Evolutionary conservation across 805 yeast species (phyloP).

Genomic region (Danielia reshetovae): DNA sequence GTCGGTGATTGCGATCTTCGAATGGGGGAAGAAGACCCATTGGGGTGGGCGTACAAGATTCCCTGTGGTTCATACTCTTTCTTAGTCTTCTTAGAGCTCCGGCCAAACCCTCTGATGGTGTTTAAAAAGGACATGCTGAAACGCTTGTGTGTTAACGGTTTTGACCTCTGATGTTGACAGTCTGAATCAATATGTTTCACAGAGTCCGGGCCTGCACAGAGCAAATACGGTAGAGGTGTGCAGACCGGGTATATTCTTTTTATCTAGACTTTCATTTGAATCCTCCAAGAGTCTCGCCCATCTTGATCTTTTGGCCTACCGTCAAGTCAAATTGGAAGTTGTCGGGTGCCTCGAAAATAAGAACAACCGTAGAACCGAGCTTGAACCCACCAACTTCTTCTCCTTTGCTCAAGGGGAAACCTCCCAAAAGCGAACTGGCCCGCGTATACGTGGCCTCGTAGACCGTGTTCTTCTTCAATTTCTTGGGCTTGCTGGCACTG

Average conservation of each 20-base stretch:
- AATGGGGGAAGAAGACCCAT: conserved; percentile 30
- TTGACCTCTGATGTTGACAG: too few species aligned
- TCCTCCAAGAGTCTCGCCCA: conserved; percentile 78
- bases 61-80: conserved; percentile 24
- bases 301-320: conserved; percentile 72
- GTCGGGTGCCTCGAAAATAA: conserved; percentile 93
- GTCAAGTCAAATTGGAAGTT: conserved; percentile 65
- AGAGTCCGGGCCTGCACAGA: too few species aligned
- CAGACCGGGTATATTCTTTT: too few species aligned
- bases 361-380: conserved; percentile 93
- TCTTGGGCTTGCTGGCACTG: conserved; percentile 19
- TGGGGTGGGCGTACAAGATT: conserved; percentile 30
- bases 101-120: conserved; percentile 45
- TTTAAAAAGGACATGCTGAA: conserved; percentile 42
- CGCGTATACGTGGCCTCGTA: conserved; percentile 90
- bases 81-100: conserved; percentile 43
- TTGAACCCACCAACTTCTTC: conserved; percentile 97
- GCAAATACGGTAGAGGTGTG: too few species aligned
- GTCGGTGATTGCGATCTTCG: conserved; percentile 37
- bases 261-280: too few species aligned
- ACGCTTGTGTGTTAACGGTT: background rate
- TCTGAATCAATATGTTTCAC: too few species aligned
- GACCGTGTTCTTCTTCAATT: conserved; percentile 69
- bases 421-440: conserved; percentile 74
- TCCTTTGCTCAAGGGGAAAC: conserved; percentile 85